Conservation (phyloP, 2,329 filamentous ascomycete species). For the Clarireedia hainanense region DNA sequence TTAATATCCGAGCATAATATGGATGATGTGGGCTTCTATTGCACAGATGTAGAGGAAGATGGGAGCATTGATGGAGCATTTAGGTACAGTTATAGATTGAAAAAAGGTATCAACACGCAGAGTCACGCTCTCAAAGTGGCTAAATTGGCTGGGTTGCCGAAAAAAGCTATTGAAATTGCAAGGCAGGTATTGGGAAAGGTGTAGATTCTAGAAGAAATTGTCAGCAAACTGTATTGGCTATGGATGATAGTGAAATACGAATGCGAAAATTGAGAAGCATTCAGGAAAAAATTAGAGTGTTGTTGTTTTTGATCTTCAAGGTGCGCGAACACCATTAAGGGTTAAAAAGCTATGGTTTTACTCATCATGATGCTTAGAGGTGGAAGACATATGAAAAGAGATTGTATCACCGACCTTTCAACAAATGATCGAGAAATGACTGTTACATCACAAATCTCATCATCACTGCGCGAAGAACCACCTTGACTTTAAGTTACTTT, state of each 20-base stretch:
- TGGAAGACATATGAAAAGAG: slow-evolving; percentile 7
- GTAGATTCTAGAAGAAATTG: slow-evolving; percentile 42
- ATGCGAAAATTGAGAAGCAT: slow-evolving; percentile 10
- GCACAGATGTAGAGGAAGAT: slow-evolving; percentile 81
- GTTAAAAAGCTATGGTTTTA: slow-evolving; percentile 34
- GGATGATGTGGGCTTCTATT: slow-evolving; percentile 49
- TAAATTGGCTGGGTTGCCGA: slow-evolving; percentile 71
- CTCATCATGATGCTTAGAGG: slow-evolving; percentile 29
- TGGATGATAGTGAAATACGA: slow-evolving; percentile 38
- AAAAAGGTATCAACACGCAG: slow-evolving; percentile 72
- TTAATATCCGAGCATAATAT: slow-evolving; percentile 52
- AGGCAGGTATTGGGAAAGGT: slow-evolving; percentile 21
- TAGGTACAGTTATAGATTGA: slow-evolving; percentile 77
- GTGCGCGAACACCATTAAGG: slow-evolving; percentile 29
- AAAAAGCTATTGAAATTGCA: slow-evolving; percentile 62
- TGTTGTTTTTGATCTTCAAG: slow-evolving; percentile 34
- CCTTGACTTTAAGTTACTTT: slow-evolving; percentile 14
- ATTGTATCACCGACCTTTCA: slow-evolving; percentile 20
- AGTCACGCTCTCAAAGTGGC: slow-evolving; percentile 97
- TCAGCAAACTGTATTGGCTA: slow-evolving; percentile 35
- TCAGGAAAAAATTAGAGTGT: slow-evolving; percentile 37
- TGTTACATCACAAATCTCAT: slow-evolving; percentile 7
- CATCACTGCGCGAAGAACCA: slow-evolving; percentile 6
- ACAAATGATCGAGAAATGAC: not conserved
- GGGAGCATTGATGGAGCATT: slow-evolving; percentile 46